Evolutionary conservation across 2,329 filamentous ascomycete species (phyloP).

Genomic region (Coniella vitis): DNA sequence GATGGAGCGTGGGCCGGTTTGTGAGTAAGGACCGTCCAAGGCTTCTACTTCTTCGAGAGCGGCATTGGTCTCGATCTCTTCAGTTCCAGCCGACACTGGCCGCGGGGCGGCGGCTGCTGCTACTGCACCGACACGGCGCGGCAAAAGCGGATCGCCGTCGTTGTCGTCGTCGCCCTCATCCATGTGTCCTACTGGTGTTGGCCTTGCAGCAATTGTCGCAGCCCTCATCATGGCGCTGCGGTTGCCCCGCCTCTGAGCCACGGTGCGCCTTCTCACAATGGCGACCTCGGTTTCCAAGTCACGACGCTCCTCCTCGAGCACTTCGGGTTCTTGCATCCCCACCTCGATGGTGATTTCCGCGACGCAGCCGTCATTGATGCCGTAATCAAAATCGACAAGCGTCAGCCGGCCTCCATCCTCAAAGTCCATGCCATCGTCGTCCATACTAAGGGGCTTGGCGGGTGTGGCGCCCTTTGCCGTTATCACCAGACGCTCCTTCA

Average conservation of each 20-base stretch:
- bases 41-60: constrained; percentile 52
- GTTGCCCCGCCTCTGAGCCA: constrained; percentile 52
- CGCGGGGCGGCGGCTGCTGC: constrained; percentile 20
- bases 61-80: constrained; percentile 39
- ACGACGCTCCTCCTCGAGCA: constrained; percentile 64
- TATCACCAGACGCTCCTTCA: constrained; percentile 56
- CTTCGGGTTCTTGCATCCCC: constrained; percentile 61
- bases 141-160: constrained; percentile 47
- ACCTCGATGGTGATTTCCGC: constrained; percentile 64
- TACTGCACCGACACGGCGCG: constrained; percentile 38
- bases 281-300: constrained; percentile 74
- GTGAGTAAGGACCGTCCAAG: constrained; percentile 65
- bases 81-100: constrained; percentile 20
- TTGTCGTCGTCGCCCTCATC: constrained; percentile 23
- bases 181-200: constrained; percentile 24
- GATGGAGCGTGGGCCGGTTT: constrained; percentile 63
- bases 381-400: constrained; percentile 68
- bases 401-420: constrained; percentile 71
- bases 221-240: constrained; percentile 42
- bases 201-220: constrained; percentile 34
- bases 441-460: constrained; percentile 51
- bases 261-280: constrained; percentile 67
- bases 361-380: constrained; percentile 45
- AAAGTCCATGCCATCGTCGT: constrained; percentile 62
- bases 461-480: constrained; percentile 64